A percentile compares a stretch with the other conserved stretches of the same genome.
These are phyloP conservation scores for Leccinum angustisporum DNA, from an alignment of 1,284 basidiomycete species.

Conservation along the genomic window DNA sequence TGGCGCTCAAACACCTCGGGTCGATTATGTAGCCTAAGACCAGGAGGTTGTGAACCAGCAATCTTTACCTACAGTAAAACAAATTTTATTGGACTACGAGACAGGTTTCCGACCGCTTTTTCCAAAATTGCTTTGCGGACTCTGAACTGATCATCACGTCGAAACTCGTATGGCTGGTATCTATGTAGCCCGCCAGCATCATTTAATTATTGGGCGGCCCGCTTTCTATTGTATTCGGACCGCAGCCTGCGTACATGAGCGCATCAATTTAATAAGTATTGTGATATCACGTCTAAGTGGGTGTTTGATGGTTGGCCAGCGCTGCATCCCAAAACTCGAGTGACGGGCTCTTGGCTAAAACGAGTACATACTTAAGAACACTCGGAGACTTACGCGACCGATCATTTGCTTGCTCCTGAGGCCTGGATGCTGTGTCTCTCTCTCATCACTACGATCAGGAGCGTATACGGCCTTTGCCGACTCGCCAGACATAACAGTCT, in stretches of 20 bases:
- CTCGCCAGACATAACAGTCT: background rate
- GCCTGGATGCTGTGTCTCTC: background rate
- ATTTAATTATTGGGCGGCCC: background rate
- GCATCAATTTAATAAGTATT: background rate
- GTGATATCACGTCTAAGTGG: background rate
- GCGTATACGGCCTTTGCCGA: slow-evolving; percentile 14
- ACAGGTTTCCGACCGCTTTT: background rate
- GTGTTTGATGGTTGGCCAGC: background rate
- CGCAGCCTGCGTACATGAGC: background rate
- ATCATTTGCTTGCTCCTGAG: background rate
- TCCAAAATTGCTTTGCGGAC: background rate
- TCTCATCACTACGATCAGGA: background rate
- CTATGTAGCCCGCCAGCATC: background rate
- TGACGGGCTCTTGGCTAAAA: background rate
- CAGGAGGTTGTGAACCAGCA: too few species aligned
- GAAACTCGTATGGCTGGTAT: background rate
- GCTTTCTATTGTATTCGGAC: background rate
- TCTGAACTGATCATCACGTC: background rate
- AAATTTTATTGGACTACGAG: background rate
- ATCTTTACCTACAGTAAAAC: too few species aligned
- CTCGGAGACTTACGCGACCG: background rate
- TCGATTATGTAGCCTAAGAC: too few species aligned
- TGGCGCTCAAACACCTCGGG: too few species aligned
- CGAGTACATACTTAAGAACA: background rate
- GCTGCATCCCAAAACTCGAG: background rate